Conservation (phyloP, 1,139 yeast species). For the Suhomyces maxii region DNA sequence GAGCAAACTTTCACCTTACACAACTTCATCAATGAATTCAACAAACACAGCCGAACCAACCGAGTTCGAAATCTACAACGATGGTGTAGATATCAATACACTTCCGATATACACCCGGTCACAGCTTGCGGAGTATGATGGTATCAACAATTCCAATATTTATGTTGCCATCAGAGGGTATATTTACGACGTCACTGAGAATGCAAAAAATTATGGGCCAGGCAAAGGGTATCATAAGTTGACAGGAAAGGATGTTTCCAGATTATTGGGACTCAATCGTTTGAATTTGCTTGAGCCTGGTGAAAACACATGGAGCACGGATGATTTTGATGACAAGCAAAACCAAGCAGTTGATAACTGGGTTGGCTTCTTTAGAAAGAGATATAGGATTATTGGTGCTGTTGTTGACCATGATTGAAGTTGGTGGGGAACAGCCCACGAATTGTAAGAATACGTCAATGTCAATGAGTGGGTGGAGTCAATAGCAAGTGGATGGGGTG, state of each 20-base stretch:
- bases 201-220: slow-evolving; percentile 68
- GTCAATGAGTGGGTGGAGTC: no score
- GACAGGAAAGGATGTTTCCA: slow-evolving; percentile 75
- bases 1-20: neutral
- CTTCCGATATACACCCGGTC: slow-evolving; percentile 38
- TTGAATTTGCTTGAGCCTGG: slow-evolving; percentile 43
- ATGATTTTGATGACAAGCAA: slow-evolving; percentile 51
- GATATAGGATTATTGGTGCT: slow-evolving; percentile 41
- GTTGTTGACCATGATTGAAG: slow-evolving; percentile 7
- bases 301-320: slow-evolving; percentile 49
- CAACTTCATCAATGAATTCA: neutral
- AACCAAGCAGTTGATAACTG: slow-evolving; percentile 54
- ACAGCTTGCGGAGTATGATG: slow-evolving; percentile 37
- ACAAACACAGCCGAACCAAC: neutral
- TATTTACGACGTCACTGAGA: slow-evolving; percentile 73
- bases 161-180: slow-evolving; percentile 75
- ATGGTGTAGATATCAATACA: slow-evolving; percentile 24
- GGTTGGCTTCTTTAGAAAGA: slow-evolving; percentile 54
- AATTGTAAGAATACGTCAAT: no score
- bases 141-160: slow-evolving; percentile 36
- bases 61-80: slow-evolving; percentile 14
- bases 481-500: no score
- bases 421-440: no score
- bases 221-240: slow-evolving; percentile 72
- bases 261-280: slow-evolving; percentile 56